A percentile compares a stretch with the other conserved stretches of the same genome.
phyloP scores from a whole-genome alignment of 345 rosid species.

The Arabis hirsuta region DNA sequence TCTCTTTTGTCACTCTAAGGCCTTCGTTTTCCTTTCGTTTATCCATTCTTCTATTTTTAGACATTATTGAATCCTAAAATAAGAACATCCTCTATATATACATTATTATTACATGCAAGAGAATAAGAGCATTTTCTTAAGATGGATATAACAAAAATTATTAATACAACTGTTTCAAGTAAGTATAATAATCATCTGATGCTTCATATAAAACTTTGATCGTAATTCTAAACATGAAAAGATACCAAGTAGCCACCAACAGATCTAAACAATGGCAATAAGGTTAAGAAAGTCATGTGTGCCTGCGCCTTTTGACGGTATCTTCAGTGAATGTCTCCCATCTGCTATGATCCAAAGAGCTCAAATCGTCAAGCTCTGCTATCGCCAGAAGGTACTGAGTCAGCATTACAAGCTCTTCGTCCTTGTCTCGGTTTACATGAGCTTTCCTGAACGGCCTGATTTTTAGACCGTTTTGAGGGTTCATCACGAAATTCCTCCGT shows the following conservation, averaged over 20 bases:
- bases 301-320: slow-evolving; percentile 72
- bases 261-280: slow-evolving; percentile 18
- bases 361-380: slow-evolving; percentile 80
- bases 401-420: slow-evolving; percentile 86
- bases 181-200: background rate
- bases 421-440: slow-evolving; percentile 80
- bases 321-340: slow-evolving; percentile 80
- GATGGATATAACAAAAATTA: slow-evolving; percentile 3
- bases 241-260: slow-evolving; percentile 22
- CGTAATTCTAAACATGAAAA: slow-evolving; percentile 12
- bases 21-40: slow-evolving; percentile 26
- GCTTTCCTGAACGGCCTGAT: slow-evolving; percentile 90
- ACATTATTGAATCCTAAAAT: slow-evolving; percentile 16
- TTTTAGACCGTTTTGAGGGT: slow-evolving; percentile 84
- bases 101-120: background rate
- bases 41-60: slow-evolving; percentile 34
- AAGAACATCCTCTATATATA: slow-evolving; percentile 12
- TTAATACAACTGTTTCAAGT: background rate
- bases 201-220: background rate
- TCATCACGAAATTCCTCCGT: slow-evolving; percentile 89
- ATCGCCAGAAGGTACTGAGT: slow-evolving; percentile 84
- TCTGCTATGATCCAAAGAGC: slow-evolving; percentile 67
- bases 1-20: slow-evolving; percentile 31
- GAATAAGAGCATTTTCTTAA: background rate
- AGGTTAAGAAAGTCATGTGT: slow-evolving; percentile 31